A percentile compares a stretch with the other conserved stretches of the same genome.
Evolutionary conservation across 371 early-diverging fungal genomes (phyloP).

Genomic region (Apophysomyces ossiformis): DNA sequence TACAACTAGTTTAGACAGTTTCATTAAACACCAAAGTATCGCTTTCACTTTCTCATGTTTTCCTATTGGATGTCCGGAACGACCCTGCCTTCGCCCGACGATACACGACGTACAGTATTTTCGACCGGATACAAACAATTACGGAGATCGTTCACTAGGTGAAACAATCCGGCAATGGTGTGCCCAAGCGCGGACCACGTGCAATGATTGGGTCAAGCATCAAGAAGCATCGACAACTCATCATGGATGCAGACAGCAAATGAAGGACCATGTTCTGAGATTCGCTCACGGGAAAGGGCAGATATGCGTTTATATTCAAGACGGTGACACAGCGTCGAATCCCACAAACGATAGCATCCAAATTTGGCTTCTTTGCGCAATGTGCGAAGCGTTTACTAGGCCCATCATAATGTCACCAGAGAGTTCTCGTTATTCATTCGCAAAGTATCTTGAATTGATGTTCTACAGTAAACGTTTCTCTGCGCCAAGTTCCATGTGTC

Average conservation of each 20-base stretch:
- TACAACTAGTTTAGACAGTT: conserved; percentile 55
- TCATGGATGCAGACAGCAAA: conserved; percentile 50
- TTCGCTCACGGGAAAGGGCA: conserved; percentile 62
- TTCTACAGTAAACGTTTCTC: conserved; percentile 56
- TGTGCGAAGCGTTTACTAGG: conserved; percentile 45
- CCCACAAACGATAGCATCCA: conserved; percentile 23
- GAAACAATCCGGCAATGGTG: conserved; percentile 58
- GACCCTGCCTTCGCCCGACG: conserved; percentile 61
- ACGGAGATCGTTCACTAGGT: conserved; percentile 58
- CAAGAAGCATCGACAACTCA: conserved; percentile 17
- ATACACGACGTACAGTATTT: conserved; percentile 61
- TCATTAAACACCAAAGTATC: conserved; percentile 63
- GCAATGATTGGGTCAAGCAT: conserved; percentile 27
- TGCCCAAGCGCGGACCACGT: conserved; percentile 33
- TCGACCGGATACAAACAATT: conserved; percentile 15
- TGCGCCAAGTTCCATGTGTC: conserved; percentile 43
- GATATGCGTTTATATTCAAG: conserved; percentile 48
- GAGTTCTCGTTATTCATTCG: conserved; percentile 59
- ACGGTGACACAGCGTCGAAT: conserved; percentile 14
- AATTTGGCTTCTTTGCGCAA: conserved; percentile 55
- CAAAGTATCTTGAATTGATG: conserved; percentile 67
- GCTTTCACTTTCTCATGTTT: conserved; percentile 57
- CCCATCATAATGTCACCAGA: conserved; percentile 42
- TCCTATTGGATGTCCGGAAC: conserved; percentile 54
- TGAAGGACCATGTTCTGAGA: conserved; percentile 56